phyloP scores from a whole-genome alignment of 2,329 filamentous ascomycete genomes.

The Aspergillus novoparasiticus region DNA sequence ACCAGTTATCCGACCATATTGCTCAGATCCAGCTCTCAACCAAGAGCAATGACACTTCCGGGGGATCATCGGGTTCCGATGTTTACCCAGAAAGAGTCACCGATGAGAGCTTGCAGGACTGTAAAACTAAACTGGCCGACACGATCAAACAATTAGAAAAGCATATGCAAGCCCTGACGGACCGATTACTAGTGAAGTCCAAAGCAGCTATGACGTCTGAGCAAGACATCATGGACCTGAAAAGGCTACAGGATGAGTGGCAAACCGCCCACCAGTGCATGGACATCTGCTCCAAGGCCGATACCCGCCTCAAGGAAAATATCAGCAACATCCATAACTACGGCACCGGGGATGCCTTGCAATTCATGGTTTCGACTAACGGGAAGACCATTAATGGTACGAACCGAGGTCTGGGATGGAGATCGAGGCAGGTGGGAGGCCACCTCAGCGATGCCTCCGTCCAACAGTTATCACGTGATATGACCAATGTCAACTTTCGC shows the following conservation, averaged over 20 bases:
- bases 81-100: background rate
- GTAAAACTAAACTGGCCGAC: background rate
- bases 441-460: background rate
- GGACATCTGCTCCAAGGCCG: background rate
- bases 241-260: background rate
- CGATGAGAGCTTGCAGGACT: background rate
- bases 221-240: background rate
- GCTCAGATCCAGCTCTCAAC: background rate
- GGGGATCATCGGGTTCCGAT: background rate
- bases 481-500: background rate
- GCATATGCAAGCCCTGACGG: background rate
- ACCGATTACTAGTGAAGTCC: background rate
- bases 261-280: background rate
- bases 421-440: background rate
- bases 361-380: background rate
- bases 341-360: background rate
- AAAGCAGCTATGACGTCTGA: background rate
- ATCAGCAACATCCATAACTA: background rate
- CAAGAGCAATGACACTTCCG: background rate
- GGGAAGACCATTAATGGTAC: background rate
- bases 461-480: background rate
- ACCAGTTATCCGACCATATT: background rate
- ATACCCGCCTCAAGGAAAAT: background rate
- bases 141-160: background rate
- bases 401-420: background rate